A percentile compares a stretch with the other conserved stretches of the same genome.
Conservation (phyloP, 352 stramenopile species). For the Stephanocyclus meneghinianus region DNA sequence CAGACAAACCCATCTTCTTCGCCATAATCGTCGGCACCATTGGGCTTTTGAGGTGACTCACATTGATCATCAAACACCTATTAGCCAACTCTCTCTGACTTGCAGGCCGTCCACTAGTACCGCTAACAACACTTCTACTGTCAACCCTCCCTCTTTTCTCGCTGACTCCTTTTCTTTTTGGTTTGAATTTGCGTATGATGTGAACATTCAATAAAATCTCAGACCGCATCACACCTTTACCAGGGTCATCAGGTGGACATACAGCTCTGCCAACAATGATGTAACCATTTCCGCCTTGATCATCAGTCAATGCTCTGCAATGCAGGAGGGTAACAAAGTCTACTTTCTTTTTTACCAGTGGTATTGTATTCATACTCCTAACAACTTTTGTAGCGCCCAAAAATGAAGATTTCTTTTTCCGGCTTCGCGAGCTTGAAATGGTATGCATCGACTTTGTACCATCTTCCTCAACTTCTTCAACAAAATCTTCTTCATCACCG, state of each 20-base stretch:
- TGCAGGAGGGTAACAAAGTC: constrained; percentile 74
- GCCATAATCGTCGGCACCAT: constrained; percentile 76
- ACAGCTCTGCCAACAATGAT: constrained; percentile 76
- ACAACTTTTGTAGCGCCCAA: constrained; percentile 77
- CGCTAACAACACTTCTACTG: constrained; percentile 38
- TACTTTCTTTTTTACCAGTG: constrained; percentile 67
- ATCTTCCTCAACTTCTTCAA: constrained; percentile 41
- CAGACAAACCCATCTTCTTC: constrained; percentile 68
- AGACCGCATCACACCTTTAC: constrained; percentile 48
- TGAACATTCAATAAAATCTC: constrained; percentile 81
- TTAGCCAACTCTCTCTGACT: constrained; percentile 48
- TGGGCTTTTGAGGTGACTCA: constrained; percentile 75
- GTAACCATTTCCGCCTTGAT: constrained; percentile 70
- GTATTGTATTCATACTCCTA: constrained; percentile 59
- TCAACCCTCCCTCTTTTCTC: constrained; percentile 27
- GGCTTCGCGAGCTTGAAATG: not conserved
- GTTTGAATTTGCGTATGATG: constrained; percentile 59
- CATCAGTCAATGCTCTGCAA: constrained; percentile 63
- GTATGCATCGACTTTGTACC: constrained; percentile 22
- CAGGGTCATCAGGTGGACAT: constrained; percentile 51
- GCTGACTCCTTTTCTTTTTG: constrained; percentile 45
- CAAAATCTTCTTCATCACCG: constrained; percentile 18
- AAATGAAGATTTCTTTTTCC: constrained; percentile 31
- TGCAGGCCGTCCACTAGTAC: constrained; percentile 33
- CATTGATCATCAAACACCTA: constrained; percentile 74